These are phyloP conservation scores for Podaxis rugospora DNA, from an alignment of 768 basidiomycete genomes.

Conservation along the genomic window DNA sequence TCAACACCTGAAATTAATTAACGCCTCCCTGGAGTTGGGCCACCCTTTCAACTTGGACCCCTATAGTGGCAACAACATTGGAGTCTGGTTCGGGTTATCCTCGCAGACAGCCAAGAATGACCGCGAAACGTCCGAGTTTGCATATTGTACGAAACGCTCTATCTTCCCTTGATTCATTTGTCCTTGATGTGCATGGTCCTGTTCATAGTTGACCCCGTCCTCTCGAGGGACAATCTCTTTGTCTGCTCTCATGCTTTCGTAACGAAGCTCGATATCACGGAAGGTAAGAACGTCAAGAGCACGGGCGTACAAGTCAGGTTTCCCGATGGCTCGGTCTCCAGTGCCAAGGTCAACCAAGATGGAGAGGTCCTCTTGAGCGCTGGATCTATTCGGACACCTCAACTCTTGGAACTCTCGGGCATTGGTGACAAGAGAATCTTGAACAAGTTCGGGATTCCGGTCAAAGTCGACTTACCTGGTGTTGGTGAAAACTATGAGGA, in stretches of 20 bases:
- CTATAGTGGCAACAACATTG: constrained; percentile 46
- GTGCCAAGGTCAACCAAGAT: constrained; percentile 13
- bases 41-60: constrained; percentile 35
- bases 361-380: constrained; percentile 43
- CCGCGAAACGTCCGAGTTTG: constrained; percentile 27
- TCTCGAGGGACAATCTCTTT: constrained; percentile 9
- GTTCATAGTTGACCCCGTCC: constrained; percentile 22
- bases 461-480: constrained; percentile 47
- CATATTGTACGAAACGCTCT: constrained; percentile 20
- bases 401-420: constrained; percentile 57
- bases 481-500: constrained; percentile 61
- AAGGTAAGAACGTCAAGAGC: constrained; percentile 4
- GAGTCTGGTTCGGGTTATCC: constrained; percentile 51
- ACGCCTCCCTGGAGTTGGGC: constrained; percentile 27
- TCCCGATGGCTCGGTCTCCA: constrained; percentile 1
- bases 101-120: constrained; percentile 47
- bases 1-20: constrained; percentile 25
- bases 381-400: constrained; percentile 49
- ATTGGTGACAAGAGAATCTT: constrained; percentile 54
- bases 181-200: neutral
- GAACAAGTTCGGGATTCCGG: constrained; percentile 36
- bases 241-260: constrained; percentile 11
- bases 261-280: constrained; percentile 11
- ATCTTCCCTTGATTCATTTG: neutral
- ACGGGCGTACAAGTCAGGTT: constrained; percentile 13